These are phyloP conservation scores for Paramecium primaurelia DNA, from an alignment of 73 alveolate genomes.

Conservation along the genomic window DNA sequence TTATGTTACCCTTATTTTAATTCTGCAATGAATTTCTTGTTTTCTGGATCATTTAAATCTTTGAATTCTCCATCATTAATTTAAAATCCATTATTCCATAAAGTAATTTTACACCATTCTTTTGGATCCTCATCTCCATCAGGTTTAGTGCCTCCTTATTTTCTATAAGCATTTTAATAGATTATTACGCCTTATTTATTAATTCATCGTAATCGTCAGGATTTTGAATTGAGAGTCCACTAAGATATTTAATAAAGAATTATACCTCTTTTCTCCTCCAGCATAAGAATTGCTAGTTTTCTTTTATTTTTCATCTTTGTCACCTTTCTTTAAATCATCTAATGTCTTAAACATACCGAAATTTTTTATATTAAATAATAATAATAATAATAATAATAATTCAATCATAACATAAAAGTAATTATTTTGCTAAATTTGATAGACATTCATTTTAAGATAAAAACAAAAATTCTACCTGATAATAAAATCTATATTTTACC, in stretches of 20 bases:
- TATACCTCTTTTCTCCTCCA: constrained; percentile 75
- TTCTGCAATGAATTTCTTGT: constrained; percentile 71
- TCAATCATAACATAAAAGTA: neutral
- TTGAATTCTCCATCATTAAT: constrained; percentile 83
- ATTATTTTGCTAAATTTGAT: neutral
- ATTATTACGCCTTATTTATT: constrained; percentile 67
- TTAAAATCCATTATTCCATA: constrained; percentile 74
- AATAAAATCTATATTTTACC: neutral
- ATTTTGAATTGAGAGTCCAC: constrained; percentile 75
- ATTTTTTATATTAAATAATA: neutral
- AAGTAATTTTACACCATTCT: constrained; percentile 61
- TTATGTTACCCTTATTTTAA: constrained; percentile 65
- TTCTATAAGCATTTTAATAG: constrained; percentile 8
- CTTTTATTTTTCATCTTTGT: constrained; percentile 24
- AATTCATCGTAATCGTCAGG: constrained; percentile 71
- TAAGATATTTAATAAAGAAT: neutral
- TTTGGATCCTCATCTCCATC: constrained; percentile 40
- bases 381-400: neutral
- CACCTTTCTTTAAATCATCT: constrained; percentile 61
- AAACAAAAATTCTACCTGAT: neutral
- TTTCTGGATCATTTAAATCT: constrained; percentile 69
- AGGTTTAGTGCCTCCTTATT: constrained; percentile 25
- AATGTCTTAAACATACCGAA: constrained; percentile 46
- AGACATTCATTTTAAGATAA: neutral
- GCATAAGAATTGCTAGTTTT: constrained; percentile 73